Evolutionary conservation across 2,329 filamentous ascomycete genomes (phyloP), one percentile per base, ranked within the genome.

Genomic region (Penicillium sp.): DNA sequence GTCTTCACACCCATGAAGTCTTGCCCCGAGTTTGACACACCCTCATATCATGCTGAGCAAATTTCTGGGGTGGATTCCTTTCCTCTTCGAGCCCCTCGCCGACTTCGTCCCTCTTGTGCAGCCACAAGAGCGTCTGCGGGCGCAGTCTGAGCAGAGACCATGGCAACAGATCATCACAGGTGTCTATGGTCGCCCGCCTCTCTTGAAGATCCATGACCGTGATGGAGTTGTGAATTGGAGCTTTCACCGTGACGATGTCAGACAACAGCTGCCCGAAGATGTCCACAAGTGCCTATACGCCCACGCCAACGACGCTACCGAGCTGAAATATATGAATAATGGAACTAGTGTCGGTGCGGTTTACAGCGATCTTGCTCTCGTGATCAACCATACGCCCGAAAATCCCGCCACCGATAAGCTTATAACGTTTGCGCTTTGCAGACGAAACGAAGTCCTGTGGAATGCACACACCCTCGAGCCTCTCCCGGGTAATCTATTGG

Each of bases 141-240:
- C 29, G 29, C 54, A 57, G 16, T 55, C 60, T 27, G 53, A 54
- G 32, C 41, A 63, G 32, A 46, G 45, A 22, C 55, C 53, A 5
- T 63, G 59, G 62, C 47, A 62, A 7, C 48, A 57, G 3, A 64
- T 63, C 32, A 60, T 64, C 51, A 62, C 59, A 8, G 60, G 60
- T 2, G 36, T 57, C 1, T 64, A 64, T 29, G 57, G 58, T 9
- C 45, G 49, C 6, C 62, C 60, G 3, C 57, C 62, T 8, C 22
- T 60, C 21, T 39, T 60, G 8, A 64, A 62, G 43, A 56, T 64
- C 16, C 62, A 64, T 34, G 56, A 64, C 43, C 55, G 62, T 13
- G 22, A 56, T 21, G 60, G 62, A 4, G 47, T 22, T 3, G 45
- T 63, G 5, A 60, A 52, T 47, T 64, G 62, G 62, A 62, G 48